These are phyloP conservation scores for Platanthera guangdongensis DNA, from an alignment of 106 monocot genomes.

Conservation along the genomic window DNA sequence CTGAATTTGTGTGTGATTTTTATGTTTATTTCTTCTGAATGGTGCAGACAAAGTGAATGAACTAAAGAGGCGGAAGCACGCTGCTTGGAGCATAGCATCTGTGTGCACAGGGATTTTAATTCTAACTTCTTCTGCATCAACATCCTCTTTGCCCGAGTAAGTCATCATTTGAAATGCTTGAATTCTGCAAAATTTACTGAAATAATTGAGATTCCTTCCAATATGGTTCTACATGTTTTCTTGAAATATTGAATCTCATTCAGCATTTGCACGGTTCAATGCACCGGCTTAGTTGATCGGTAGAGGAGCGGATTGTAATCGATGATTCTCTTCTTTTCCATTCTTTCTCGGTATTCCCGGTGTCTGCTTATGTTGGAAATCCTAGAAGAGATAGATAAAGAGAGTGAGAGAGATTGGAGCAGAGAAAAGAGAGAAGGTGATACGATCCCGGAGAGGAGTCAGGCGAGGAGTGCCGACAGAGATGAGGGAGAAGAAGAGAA, in stretches of 20 bases:
- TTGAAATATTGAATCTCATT: background rate
- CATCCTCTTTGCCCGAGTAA: constrained; percentile 51
- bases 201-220: background rate
- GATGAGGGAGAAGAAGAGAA: no score
- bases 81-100: constrained; percentile 62
- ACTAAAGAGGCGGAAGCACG: constrained; percentile 48
- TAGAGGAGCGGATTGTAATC: no score
- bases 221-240: background rate
- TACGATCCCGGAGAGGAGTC: no score
- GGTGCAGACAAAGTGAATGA: constrained; percentile 52
- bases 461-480: no score
- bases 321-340: no score
- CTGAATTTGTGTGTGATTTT: background rate
- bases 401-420: no score
- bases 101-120: constrained; percentile 73
- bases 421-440: no score
- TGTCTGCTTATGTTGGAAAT: no score
- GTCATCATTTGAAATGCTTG: constrained; percentile 11
- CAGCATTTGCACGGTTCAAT: background rate
- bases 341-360: no score
- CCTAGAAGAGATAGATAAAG: no score
- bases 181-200: background rate
- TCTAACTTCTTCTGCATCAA: constrained; percentile 66
- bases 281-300: background rate
- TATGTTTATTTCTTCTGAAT: background rate